Evolutionary conservation across 2,329 filamentous ascomycete species (phyloP).

Genomic region (Fusarium scirpi): DNA sequence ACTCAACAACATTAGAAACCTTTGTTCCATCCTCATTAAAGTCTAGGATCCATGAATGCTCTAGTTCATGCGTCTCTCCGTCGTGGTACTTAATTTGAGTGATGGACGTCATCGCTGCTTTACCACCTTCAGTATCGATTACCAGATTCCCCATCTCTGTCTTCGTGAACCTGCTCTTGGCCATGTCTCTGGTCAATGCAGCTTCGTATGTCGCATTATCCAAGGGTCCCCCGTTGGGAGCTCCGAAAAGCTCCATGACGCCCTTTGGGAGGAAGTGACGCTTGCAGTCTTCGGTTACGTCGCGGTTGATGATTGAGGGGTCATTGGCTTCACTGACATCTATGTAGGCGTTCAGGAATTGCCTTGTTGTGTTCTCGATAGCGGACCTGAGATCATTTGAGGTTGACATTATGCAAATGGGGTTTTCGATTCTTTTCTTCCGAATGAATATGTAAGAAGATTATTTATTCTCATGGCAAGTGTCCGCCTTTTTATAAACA

Average conservation of each 20-base stretch:
- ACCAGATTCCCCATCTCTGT: conserved; percentile 8
- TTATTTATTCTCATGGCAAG: no score
- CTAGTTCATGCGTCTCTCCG: conserved; percentile 9
- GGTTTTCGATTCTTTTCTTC: fast-evolving
- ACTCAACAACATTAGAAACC: conserved; percentile 23
- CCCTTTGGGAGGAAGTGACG: conserved; percentile 18
- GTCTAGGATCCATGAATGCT: conserved; percentile 26
- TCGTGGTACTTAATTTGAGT: conserved; percentile 2
- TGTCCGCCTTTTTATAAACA: neutral
- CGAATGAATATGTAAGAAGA: neutral
- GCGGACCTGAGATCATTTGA: neutral
- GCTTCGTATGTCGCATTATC: conserved; percentile 23
- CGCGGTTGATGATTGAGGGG: conserved; percentile 26
- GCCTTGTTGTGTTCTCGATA: conserved; percentile 8
- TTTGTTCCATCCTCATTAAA: conserved; percentile 26
- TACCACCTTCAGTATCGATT: conserved; percentile 16
- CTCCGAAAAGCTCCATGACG: neutral
- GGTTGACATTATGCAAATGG: neutral
- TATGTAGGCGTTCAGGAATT: conserved; percentile 20
- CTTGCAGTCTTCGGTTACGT: conserved; percentile 19
- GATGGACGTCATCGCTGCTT: conserved; percentile 6
- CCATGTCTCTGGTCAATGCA: conserved; percentile 14
- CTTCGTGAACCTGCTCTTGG: neutral
- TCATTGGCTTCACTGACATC: conserved; percentile 19
- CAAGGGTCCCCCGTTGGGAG: neutral